phyloP scores from a whole-genome alignment of 805 yeast genomes.

The Cyberlindnera misumaiensis region DNA sequence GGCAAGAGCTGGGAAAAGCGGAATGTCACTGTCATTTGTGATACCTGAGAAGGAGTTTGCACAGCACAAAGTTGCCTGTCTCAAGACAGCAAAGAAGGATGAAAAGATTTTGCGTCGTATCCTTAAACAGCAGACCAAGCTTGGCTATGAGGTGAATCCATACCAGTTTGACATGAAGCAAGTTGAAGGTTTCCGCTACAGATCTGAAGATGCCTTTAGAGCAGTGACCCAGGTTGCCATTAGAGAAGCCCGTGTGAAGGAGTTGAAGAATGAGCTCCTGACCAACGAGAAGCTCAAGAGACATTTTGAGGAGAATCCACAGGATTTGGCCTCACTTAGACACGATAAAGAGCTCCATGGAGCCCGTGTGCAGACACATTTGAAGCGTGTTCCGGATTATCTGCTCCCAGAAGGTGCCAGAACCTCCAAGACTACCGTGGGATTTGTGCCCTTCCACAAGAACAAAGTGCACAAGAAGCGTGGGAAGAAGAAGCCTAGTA shows the following conservation, averaged over 20 bases:
- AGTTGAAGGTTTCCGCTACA: conserved; percentile 90
- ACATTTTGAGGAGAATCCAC: conserved; percentile 96
- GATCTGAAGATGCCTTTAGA: conserved; percentile 95
- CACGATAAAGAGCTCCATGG: conserved; percentile 89
- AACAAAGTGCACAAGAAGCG: conserved; percentile 38
- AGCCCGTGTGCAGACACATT: conserved; percentile 72
- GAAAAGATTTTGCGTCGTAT: conserved; percentile 80
- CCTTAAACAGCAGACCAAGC: conserved; percentile 63
- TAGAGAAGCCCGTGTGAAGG: conserved; percentile 89
- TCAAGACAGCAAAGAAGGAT: conserved; percentile 68
- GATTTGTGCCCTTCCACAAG: conserved; percentile 70
- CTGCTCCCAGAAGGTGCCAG: conserved; percentile 77
- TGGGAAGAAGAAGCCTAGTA: conserved; percentile 33
- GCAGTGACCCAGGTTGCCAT: conserved; percentile 86
- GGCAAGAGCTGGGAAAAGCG: conserved; percentile 94
- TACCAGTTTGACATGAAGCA: conserved; percentile 88
- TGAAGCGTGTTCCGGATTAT: conserved; percentile 90
- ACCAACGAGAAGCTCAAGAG: conserved; percentile 86
- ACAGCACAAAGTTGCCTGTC: conserved; percentile 75
- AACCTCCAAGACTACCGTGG: conserved; percentile 44
- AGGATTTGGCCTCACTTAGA: conserved; percentile 79
- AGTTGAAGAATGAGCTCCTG: conserved; percentile 78
- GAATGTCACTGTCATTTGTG: conserved; percentile 90
- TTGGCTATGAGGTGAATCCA: conserved; percentile 74
- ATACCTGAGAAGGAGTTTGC: conserved; percentile 81